phyloP scores from a whole-genome alignment of 805 yeast genomes.

The Priceomyces fermenticarens region DNA sequence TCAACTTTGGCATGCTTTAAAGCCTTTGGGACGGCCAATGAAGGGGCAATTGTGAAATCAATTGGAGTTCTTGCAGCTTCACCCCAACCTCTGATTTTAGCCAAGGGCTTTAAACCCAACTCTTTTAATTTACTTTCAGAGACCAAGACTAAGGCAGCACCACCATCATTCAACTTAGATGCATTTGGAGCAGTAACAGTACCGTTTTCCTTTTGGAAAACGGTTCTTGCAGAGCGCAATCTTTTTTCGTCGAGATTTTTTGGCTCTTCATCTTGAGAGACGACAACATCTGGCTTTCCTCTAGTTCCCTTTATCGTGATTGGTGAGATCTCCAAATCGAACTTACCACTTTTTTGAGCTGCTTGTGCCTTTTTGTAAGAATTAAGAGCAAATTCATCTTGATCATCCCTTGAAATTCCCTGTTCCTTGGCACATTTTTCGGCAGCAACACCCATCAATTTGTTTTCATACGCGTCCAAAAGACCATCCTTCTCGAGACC shows the following conservation, averaged over 20 bases:
- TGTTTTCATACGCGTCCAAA: constrained; percentile 82
- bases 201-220: constrained; percentile 90
- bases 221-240: constrained; percentile 84
- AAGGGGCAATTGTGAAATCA: constrained; percentile 95
- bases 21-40: constrained; percentile 94
- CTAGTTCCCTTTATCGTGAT: constrained; percentile 85
- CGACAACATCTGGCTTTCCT: constrained; percentile 75
- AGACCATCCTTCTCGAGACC: constrained; percentile 93
- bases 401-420: constrained; percentile 73
- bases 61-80: constrained; percentile 96
- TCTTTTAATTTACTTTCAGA: constrained; percentile 83
- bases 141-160: constrained; percentile 88
- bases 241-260: constrained; percentile 73
- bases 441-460: constrained; percentile 95
- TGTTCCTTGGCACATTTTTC: constrained; percentile 93
- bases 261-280: constrained; percentile 81
- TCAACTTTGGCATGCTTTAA: constrained; percentile 76
- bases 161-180: constrained; percentile 96
- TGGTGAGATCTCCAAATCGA: constrained; percentile 78
- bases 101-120: constrained; percentile 84
- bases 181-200: constrained; percentile 98
- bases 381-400: constrained; percentile 81
- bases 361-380: constrained; percentile 84
- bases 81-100: constrained; percentile 91
- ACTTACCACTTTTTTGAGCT: constrained; percentile 81